Percentiles rank a stretch among this genome's conserved stretches.
phyloP scores from a whole-genome alignment of 139 green algal genomes.

The Haematococcus lacustris region DNA sequence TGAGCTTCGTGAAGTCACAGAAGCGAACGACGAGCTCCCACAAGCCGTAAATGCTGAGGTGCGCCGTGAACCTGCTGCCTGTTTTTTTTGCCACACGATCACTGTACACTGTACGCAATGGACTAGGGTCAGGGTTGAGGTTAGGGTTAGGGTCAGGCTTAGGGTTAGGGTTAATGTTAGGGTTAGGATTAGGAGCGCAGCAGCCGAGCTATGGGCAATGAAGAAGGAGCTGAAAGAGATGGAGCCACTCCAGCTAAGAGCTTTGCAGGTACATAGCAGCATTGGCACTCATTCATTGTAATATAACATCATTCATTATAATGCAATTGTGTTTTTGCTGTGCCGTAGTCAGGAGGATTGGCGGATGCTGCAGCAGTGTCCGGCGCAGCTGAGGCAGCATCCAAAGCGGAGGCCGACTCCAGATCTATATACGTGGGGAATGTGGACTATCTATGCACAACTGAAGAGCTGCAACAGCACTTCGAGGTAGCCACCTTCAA shows the following conservation, averaged over 20 bases:
- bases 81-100: not conserved
- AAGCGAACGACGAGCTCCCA: slow-evolving; percentile 1
- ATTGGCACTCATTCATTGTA: not conserved
- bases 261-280: slow-evolving; percentile 47
- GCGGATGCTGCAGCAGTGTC: too few relatives aligned
- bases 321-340: too few relatives aligned
- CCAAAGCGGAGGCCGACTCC: slow-evolving; percentile 78
- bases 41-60: not conserved
- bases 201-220: slow-evolving; percentile 73
- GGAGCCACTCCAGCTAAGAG: slow-evolving; percentile 75
- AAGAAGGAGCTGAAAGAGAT: slow-evolving; percentile 82
- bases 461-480: slow-evolving; percentile 90
- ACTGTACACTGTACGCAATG: not conserved
- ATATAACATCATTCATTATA: not conserved
- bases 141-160: too few relatives aligned
- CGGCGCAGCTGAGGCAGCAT: slow-evolving; percentile 13
- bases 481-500: slow-evolving; percentile 49
- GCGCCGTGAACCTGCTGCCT: not conserved
- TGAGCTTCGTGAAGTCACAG: slow-evolving; percentile 1
- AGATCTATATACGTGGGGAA: slow-evolving; percentile 89
- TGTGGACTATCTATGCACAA: slow-evolving; percentile 89
- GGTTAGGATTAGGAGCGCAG: too few relatives aligned
- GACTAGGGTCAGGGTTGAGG: too few relatives aligned
- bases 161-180: too few relatives aligned
- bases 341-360: too few relatives aligned